Conservation (phyloP, 2,329 filamentous ascomycete species). For the Trichoderma atrobrunneum region DNA sequence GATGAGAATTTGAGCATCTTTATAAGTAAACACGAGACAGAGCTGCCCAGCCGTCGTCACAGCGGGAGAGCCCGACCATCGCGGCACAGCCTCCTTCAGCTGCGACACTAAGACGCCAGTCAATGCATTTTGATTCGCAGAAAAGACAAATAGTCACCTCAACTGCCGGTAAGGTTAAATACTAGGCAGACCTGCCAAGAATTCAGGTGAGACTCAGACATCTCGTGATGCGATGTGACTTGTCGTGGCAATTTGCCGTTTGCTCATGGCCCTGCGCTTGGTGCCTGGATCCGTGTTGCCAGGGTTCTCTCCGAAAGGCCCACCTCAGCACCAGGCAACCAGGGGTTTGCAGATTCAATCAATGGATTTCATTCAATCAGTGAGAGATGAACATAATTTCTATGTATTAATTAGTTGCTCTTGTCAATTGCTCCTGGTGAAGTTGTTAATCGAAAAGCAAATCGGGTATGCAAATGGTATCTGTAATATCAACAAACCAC, state of each 20-base stretch:
- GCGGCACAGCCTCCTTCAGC: conserved; percentile 9
- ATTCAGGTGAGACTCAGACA: neutral
- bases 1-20: neutral
- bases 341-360: neutral
- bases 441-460: neutral
- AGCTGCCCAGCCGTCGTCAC: neutral
- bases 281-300: neutral
- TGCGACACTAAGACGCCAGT: neutral
- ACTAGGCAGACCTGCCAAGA: neutral
- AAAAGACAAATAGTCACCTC: neutral
- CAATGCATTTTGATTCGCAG: neutral
- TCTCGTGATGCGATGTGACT: neutral
- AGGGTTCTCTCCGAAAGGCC: neutral
- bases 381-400: too few species aligned
- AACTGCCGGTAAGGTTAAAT: conserved; percentile 4
- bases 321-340: neutral
- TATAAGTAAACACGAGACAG: neutral
- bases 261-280: neutral
- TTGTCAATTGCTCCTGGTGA: neutral
- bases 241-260: neutral
- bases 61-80: neutral
- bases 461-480: neutral
- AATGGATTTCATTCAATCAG: neutral
- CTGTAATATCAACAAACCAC: neutral
- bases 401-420: neutral